These are phyloP conservation scores for Magnusiomyces ingens DNA, from an alignment of 1,139 yeast species.

Conservation along the genomic window DNA sequence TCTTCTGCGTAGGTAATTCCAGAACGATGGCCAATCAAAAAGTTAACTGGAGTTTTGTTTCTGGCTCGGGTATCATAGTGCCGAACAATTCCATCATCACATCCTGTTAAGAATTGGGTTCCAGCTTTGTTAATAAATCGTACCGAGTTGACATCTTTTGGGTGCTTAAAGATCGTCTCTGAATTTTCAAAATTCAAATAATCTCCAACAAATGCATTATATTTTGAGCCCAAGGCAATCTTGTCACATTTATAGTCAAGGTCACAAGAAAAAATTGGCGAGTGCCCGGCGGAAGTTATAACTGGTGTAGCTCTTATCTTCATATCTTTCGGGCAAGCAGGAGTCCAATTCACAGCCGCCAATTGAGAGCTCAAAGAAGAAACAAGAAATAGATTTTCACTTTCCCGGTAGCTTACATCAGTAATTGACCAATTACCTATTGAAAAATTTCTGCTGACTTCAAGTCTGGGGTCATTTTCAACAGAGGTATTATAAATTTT, in stretches of 20 bases:
- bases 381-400: neutral
- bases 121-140: constrained; percentile 73
- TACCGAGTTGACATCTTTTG: constrained; percentile 46
- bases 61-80: constrained; percentile 68
- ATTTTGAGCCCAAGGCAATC: neutral
- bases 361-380: neutral
- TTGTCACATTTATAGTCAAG: neutral
- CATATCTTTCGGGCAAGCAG: too few species aligned
- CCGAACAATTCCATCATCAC: constrained; percentile 73
- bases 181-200: too few species aligned
- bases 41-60: constrained; percentile 51
- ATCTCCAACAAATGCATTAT: neutral
- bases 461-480: neutral
- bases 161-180: constrained; percentile 6
- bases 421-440: neutral
- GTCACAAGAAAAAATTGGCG: neutral
- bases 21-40: constrained; percentile 68
- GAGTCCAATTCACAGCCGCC: neutral
- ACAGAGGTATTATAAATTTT: neutral
- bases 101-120: constrained; percentile 66
- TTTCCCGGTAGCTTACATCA: neutral
- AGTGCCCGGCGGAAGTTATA: neutral
- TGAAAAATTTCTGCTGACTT: too few species aligned
- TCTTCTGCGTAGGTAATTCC: constrained; percentile 31
- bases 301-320: neutral